A percentile compares a stretch with the other conserved stretches of the same genome.
phyloP scores from a whole-genome alignment of 805 yeast species.

The Jamesozyma rosinii region DNA sequence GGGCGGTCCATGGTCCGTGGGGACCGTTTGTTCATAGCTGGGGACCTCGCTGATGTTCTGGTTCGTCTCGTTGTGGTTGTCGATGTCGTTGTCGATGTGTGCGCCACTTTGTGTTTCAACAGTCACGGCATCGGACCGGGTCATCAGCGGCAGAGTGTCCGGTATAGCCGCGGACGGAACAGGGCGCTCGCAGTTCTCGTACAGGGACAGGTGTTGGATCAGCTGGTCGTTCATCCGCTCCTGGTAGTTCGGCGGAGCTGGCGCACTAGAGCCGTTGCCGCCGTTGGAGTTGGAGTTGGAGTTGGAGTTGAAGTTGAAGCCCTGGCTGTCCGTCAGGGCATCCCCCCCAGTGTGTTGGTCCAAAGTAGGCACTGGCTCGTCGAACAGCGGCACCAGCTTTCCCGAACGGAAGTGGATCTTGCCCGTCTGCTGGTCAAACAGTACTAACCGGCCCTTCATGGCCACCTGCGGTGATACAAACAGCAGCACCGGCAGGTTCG shows the following conservation, averaged over 20 bases:
- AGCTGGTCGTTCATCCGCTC: constrained; percentile 30
- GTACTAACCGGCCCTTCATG: constrained; percentile 36
- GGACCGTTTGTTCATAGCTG: background rate
- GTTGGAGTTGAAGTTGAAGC: background rate
- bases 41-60: background rate
- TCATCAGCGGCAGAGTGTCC: background rate
- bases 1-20: too few relatives aligned
- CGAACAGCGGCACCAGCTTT: constrained; percentile 27
- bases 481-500: constrained; percentile 67
- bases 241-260: constrained; percentile 65
- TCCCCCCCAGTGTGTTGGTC: background rate
- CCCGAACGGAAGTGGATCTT: constrained; percentile 36
- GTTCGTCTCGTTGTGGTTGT: background rate
- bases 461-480: constrained; percentile 70
- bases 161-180: too few relatives aligned
- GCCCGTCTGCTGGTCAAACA: constrained; percentile 32
- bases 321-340: background rate
- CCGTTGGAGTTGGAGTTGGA: background rate
- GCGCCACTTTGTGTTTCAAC: background rate
- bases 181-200: too few relatives aligned
- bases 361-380: background rate
- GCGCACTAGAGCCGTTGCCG: background rate
- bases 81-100: background rate
- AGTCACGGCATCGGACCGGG: too few relatives aligned
- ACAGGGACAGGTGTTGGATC: background rate